Evolutionary conservation across 2,329 filamentous ascomycete species (phyloP).

Genomic region (Juglanconis sp.): DNA sequence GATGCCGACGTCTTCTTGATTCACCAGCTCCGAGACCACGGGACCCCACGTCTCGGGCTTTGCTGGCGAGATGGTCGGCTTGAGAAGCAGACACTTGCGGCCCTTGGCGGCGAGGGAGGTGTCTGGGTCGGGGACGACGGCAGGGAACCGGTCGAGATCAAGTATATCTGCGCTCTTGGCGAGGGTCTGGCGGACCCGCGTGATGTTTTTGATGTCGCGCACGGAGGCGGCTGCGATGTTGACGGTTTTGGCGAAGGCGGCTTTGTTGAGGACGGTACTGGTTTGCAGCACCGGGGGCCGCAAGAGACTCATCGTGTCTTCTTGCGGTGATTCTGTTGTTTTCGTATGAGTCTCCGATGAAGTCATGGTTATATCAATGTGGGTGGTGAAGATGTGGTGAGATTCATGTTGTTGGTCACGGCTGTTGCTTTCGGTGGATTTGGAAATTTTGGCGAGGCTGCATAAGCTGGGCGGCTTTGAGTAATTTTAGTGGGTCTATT

Average conservation of each 20-base stretch:
- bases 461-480: not conserved
- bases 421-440: not conserved
- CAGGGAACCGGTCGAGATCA: slow-evolving; percentile 57
- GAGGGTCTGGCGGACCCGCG: slow-evolving; percentile 65
- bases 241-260: slow-evolving; percentile 75
- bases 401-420: not conserved
- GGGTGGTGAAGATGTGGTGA: not conserved
- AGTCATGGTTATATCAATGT: slow-evolving; percentile 3
- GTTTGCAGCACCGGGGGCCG: slow-evolving; percentile 76
- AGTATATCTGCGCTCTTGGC: slow-evolving; percentile 65
- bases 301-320: slow-evolving; percentile 54
- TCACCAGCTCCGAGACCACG: slow-evolving; percentile 64
- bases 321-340: not conserved
- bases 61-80: slow-evolving; percentile 51
- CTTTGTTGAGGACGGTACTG: slow-evolving; percentile 76
- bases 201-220: slow-evolving; percentile 71
- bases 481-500: not conserved
- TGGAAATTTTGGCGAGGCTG: slow-evolving; percentile 18
- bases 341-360: not conserved
- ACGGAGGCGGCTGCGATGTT: slow-evolving; percentile 76
- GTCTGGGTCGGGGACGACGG: slow-evolving; percentile 63
- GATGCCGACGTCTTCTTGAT: slow-evolving; percentile 65
- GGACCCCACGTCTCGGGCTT: slow-evolving; percentile 74
- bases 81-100: slow-evolving; percentile 59
- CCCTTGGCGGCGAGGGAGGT: slow-evolving; percentile 49